Conservation (phyloP, 176 grass and related monocot genomes). For the Aegilops longissima region DNA sequence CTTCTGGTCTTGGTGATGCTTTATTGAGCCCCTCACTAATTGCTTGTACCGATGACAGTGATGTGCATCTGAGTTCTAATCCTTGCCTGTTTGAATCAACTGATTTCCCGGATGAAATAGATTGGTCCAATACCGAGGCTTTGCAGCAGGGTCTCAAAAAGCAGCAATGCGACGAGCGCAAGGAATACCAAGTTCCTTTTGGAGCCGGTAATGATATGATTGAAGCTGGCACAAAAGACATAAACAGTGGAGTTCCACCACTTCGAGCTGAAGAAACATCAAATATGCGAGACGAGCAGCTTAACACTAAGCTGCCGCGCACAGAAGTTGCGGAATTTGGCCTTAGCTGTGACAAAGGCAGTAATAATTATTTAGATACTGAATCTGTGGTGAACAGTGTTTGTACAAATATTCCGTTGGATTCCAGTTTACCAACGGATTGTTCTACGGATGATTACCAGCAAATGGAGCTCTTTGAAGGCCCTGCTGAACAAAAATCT, state of each 20-base stretch:
- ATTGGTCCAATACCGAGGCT: neutral
- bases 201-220: neutral
- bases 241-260: neutral
- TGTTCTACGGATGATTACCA: neutral
- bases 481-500: neutral
- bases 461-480: neutral
- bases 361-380: neutral
- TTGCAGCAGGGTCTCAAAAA: neutral
- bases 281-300: neutral
- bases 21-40: neutral
- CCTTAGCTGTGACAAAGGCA: neutral
- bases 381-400: neutral
- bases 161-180: neutral
- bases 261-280: neutral
- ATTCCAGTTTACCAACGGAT: conserved; percentile 9
- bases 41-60: neutral
- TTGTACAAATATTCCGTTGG: neutral
- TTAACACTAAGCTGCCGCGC: too few relatives aligned
- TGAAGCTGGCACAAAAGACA: neutral
- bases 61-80: neutral
- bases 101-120: conserved; percentile 9
- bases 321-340: too few relatives aligned
- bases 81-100: neutral
- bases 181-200: conserved; percentile 15
- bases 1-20: neutral